Percentiles rank a stretch among this genome's conserved stretches.
phyloP scores from a whole-genome alignment of 2,329 filamentous ascomycete species.

The Paracorniculantispora psalliotae region DNA sequence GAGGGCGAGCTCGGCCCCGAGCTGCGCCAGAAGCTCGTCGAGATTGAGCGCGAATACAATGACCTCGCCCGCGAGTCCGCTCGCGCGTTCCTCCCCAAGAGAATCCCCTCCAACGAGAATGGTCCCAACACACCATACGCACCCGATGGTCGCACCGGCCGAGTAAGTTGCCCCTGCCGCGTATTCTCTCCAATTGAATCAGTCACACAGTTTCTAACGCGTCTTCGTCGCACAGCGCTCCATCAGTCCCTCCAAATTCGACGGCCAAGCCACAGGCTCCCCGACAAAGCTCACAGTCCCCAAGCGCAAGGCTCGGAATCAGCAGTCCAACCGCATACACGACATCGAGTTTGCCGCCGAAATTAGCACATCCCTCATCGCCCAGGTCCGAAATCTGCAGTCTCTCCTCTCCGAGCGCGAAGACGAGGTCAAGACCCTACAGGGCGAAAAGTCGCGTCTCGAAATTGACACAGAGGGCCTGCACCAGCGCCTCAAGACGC shows the following conservation, averaged over 20 bases:
- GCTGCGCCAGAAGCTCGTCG: constrained; percentile 73
- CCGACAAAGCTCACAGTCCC: constrained; percentile 86
- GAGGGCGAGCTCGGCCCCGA: constrained; percentile 79
- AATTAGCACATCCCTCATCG: constrained; percentile 88
- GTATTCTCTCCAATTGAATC: background rate
- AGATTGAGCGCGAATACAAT: constrained; percentile 92
- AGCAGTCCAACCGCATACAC: constrained; percentile 80
- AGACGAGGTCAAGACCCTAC: constrained; percentile 71
- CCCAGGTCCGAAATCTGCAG: constrained; percentile 90
- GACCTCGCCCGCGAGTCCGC: constrained; percentile 88
- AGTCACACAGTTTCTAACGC: constrained; percentile 16
- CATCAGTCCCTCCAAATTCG: constrained; percentile 71
- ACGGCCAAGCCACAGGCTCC: constrained; percentile 77
- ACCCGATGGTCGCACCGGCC: constrained; percentile 46
- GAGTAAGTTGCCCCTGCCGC: constrained; percentile 37
- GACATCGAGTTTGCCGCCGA: constrained; percentile 99
- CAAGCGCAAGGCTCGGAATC: constrained; percentile 83
- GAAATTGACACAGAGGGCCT: constrained; percentile 79
- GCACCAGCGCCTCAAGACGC: constrained; percentile 69
- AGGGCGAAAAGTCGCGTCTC: constrained; percentile 69
- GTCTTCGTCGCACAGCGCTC: constrained; percentile 49
- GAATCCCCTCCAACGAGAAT: constrained; percentile 66
- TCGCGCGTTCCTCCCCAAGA: constrained; percentile 78
- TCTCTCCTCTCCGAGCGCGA: constrained; percentile 81
- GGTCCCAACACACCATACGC: constrained; percentile 48